A percentile compares a stretch with the other conserved stretches of the same genome.
These are phyloP conservation scores for Physocladia obscura DNA, from an alignment of 192 early-diverging fungal species.

Conservation along the genomic window DNA sequence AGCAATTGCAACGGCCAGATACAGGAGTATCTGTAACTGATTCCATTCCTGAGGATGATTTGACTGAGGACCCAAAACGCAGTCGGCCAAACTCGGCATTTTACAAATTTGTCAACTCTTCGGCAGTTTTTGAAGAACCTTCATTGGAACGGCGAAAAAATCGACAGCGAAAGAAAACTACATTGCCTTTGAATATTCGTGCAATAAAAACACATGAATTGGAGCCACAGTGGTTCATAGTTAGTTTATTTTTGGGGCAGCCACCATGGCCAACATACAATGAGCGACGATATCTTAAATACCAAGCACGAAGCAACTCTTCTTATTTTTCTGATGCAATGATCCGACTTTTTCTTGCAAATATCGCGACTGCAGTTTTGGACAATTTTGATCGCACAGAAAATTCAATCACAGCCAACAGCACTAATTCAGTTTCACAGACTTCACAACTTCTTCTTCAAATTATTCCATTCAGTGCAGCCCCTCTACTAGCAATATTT, in stretches of 20 bases:
- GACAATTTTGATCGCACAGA: slow-evolving; percentile 21
- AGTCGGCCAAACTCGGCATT: slow-evolving; percentile 10
- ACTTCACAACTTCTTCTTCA: slow-evolving; percentile 17
- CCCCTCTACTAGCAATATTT: slow-evolving; percentile 2
- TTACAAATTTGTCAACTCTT: slow-evolving; percentile 2
- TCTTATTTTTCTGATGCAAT: background rate
- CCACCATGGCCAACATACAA: slow-evolving; percentile 24
- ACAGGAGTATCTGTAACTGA: background rate
- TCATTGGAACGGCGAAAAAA: background rate
- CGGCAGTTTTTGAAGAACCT: background rate
- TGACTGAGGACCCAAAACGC: background rate
- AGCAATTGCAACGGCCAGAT: background rate
- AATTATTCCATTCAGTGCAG: slow-evolving; percentile 2
- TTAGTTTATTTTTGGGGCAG: slow-evolving; percentile 21
- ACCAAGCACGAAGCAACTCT: slow-evolving; percentile 6
- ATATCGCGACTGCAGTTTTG: background rate
- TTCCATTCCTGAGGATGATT: slow-evolving; percentile 1
- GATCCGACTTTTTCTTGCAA: background rate
- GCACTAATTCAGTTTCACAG: too few relatives aligned
- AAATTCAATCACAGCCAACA: background rate
- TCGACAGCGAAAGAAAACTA: background rate
- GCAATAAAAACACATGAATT: slow-evolving; percentile 3
- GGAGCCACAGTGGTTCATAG: slow-evolving; percentile 5
- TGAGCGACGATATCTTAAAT: slow-evolving; percentile 13
- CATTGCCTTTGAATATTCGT: slow-evolving; percentile 2